A percentile compares a stretch with the other conserved stretches of the same genome.
These are phyloP conservation scores for cucumber (Cucumis sativus) DNA, from an alignment of 306 rosid genomes.

Conservation along the genomic window Cucumber_9930_V3 NC_026660.2:3979501-3980000, in stretches of 20 bases:
- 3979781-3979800: slow-evolving; percentile 80
- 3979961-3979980: neutral
- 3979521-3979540: slow-evolving; percentile 1
- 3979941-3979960: neutral
- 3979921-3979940: neutral
- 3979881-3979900: slow-evolving; percentile 81
- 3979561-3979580: slow-evolving; percentile 1
- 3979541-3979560: slow-evolving; percentile 8
- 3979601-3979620: slow-evolving; percentile 85
- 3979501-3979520: neutral
- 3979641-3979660: slow-evolving; percentile 57
- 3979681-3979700: slow-evolving; percentile 32
- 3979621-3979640: slow-evolving; percentile 81
- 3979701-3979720: slow-evolving; percentile 45
- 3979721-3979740: slow-evolving; percentile 37
- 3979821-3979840: slow-evolving; percentile 69
- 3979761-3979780: slow-evolving; percentile 85
- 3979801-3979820: slow-evolving; percentile 70
- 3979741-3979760: slow-evolving; percentile 44
- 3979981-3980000: neutral
- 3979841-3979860: slow-evolving; percentile 91
- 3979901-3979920: neutral
- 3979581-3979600: slow-evolving; percentile 65
- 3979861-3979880: slow-evolving; percentile 58
- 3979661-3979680: slow-evolving; percentile 76